Percentiles rank a stretch among this genome's conserved stretches.
Conservation (phyloP, 495 filamentous ascomycete genomes). For the Trypethelium eluteriae region DNA sequence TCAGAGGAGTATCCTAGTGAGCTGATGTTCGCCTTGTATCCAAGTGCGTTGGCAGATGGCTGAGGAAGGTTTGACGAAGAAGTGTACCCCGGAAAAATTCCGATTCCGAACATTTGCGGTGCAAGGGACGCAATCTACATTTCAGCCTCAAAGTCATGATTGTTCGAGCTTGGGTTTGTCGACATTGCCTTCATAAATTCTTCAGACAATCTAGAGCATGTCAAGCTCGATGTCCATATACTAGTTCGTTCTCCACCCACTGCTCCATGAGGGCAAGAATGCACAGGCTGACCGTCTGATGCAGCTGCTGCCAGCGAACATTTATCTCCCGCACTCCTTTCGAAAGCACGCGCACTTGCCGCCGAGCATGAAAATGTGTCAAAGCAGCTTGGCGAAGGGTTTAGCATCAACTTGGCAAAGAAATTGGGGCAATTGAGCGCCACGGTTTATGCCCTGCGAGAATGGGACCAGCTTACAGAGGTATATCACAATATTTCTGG, state of each 20-base stretch:
- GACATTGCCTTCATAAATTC: slow-evolving; percentile 26
- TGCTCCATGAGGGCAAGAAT: neutral
- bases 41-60: neutral
- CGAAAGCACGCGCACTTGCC: slow-evolving; percentile 55
- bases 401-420: slow-evolving; percentile 66
- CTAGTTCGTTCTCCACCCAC: slow-evolving; percentile 17
- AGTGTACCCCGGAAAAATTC: neutral
- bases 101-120: neutral
- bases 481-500: slow-evolving; percentile 32
- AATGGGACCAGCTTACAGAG: slow-evolving; percentile 57
- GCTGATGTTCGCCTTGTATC: neutral
- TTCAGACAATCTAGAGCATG: slow-evolving; percentile 13
- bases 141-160: slow-evolving; percentile 22
- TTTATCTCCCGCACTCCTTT: slow-evolving; percentile 54
- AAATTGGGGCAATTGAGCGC: slow-evolving; percentile 65
- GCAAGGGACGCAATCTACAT: neutral
- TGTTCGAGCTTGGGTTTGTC: slow-evolving; percentile 31
- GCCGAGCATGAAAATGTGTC: slow-evolving; percentile 60
- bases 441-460: slow-evolving; percentile 59
- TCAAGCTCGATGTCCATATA: slow-evolving; percentile 22
- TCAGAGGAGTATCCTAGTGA: too few relatives aligned
- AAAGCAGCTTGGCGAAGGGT: slow-evolving; percentile 50
- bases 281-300: neutral
- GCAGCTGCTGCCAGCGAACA: slow-evolving; percentile 16
- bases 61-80: slow-evolving; percentile 2